Percentiles rank a stretch among this genome's conserved stretches.
These are phyloP conservation scores for Umbilicaria muhlenbergii DNA, from an alignment of 495 filamentous ascomycete genomes.

Conservation along the genomic window DNA sequence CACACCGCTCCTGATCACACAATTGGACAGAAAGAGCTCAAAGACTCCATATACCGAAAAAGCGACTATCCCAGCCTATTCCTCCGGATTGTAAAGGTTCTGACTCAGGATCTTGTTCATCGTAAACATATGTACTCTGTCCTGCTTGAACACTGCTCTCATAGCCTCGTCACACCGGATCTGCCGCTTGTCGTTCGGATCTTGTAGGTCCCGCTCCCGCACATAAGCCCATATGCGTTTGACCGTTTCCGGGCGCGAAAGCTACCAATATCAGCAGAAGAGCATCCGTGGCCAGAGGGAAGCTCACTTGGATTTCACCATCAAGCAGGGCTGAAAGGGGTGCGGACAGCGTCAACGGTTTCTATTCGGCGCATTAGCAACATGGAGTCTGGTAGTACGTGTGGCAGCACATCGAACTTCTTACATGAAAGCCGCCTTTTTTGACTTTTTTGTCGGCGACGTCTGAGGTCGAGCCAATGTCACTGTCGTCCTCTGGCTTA, in stretches of 20 bases:
- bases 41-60: too few species aligned
- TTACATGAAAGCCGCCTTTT: conserved; percentile 53
- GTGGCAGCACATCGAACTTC: conserved; percentile 9
- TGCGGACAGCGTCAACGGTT: conserved; percentile 49
- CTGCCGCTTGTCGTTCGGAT: conserved; percentile 77
- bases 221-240: conserved; percentile 94
- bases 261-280: conserved; percentile 26
- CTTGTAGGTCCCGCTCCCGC: conserved; percentile 72
- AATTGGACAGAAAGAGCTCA: too few species aligned
- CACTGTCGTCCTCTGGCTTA: conserved; percentile 65
- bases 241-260: conserved; percentile 86
- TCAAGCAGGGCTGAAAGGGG: conserved; percentile 47
- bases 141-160: conserved; percentile 78
- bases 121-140: conserved; percentile 92
- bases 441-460: conserved; percentile 47
- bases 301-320: conserved; percentile 42
- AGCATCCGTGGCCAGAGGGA: not conserved
- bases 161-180: conserved; percentile 85
- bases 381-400: conserved; percentile 1
- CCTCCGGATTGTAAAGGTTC: conserved; percentile 49
- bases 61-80: conserved; percentile 19
- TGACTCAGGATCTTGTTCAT: conserved; percentile 76
- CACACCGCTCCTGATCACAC: too few species aligned
- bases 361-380: conserved; percentile 24
- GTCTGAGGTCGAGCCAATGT: conserved; percentile 46